These are phyloP conservation scores for Pleurotus sapidus DNA, from an alignment of 768 basidiomycete species.

Conservation along the genomic window DNA sequence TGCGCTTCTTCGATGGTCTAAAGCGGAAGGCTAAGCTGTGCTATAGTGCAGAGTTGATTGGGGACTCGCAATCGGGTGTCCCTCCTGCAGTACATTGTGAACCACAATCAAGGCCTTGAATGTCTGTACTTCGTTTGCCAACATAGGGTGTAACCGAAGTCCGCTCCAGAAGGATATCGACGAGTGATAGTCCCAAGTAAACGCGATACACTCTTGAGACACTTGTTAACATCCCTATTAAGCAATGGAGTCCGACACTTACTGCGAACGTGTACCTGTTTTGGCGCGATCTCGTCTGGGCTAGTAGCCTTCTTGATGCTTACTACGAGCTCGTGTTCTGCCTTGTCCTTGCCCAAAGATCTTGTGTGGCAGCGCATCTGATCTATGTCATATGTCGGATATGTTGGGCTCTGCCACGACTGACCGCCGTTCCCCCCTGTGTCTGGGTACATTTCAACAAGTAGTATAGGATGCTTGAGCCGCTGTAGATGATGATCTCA, in stretches of 20 bases:
- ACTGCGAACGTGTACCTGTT: conserved; percentile 99
- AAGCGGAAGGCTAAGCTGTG: conserved; percentile 8
- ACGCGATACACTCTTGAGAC: conserved; percentile 88
- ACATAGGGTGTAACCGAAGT: conserved; percentile 92
- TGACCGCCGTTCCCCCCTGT: conserved; percentile 37
- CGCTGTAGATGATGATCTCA: conserved; percentile 6
- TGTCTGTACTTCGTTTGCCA: conserved; percentile 96
- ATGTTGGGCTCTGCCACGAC: conserved; percentile 21
- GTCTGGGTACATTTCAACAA: conserved; percentile 5
- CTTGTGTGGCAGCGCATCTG: conserved; percentile 91
- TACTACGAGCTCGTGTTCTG: conserved; percentile 87
- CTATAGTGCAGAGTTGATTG: neutral
- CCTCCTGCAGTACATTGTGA: conserved; percentile 97
- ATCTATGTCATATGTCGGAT: conserved; percentile 59
- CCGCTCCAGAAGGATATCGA: conserved; percentile 98
- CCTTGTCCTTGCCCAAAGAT: conserved; percentile 98
- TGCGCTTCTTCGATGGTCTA: conserved; percentile 97
- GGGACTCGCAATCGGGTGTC: conserved; percentile 78
- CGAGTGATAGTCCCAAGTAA: conserved; percentile 99
- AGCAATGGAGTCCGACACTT: conserved; percentile 27
- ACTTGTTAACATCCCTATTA: conserved; percentile 9
- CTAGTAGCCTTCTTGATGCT: conserved; percentile 99
- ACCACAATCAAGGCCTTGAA: conserved; percentile 98
- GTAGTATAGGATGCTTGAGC: neutral
- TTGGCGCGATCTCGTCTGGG: conserved; percentile 93